Base-by-base conservation (phyloP, 208 protist genomes). In the Kentomonas sorsogonicus region DNA sequence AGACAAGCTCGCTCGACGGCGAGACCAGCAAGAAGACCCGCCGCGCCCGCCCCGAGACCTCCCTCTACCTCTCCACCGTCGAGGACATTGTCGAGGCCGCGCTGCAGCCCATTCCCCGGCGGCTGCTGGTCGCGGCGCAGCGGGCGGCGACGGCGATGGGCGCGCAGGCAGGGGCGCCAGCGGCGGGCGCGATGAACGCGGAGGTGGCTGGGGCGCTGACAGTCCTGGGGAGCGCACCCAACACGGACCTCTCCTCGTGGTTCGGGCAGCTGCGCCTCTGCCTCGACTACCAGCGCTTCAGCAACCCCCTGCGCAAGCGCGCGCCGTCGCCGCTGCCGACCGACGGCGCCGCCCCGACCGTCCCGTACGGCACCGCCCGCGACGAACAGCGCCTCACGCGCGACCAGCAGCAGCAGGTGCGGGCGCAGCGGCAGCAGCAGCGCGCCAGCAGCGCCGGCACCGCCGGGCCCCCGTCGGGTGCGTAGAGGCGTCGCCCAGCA, bases 1-100 rank as follows among this genome's bases (percentile, higher is more conserved):
- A 95, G 57, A 97, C 91, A 0, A 69, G 75, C 33, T 89, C 94
- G 64, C 72, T 97, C n/a, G 89, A 97, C 60, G 91, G 91, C n/a
- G 86, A 97, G 63, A 95, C 86, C 10, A 93, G 89, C 64, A 74
- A 90, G 50, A 95, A 97, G 66, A 79, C 81, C 25, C 73, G 84
- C 1, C 69, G 82, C 7, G 85, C 82, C 20, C 80, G 81, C 48
- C n/a, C n/a, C n/a, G n/a, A n/a, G n/a, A n/a, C n/a, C n/a, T n/a
- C n/a, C n/a, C n/a, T n/a, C n/a, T 66, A 72, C 30, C 65, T 91
- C 16, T 70, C 72, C 39, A 92, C 85, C 9, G 74, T 87, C 20
- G 80, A 92, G 65, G 73, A 85, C 60, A 79, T 92, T 54, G 67
- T 80, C 30, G 81, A 81, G 30, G 20, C 57, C 27, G 36, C 77